Evolutionary conservation across 73 alveolate genomes (phyloP).

Genomic region (Paraurostyla sp.): DNA sequence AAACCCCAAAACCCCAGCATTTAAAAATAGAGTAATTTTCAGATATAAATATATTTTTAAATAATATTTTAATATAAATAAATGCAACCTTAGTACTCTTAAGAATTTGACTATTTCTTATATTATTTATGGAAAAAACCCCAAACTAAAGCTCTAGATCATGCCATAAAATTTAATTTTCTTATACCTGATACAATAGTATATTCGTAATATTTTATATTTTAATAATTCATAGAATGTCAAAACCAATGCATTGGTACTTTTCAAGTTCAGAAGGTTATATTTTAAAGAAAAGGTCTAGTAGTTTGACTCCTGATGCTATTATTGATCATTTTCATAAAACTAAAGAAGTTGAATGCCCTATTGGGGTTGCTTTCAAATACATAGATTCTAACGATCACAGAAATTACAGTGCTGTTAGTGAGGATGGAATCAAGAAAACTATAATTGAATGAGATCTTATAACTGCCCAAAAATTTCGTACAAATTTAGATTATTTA

Average conservation of each 20-base stretch:
- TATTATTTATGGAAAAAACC: constrained; percentile 34
- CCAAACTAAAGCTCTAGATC: background rate
- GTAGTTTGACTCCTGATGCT: background rate
- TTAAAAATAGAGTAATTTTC: too few species aligned
- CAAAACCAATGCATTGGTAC: constrained; percentile 21
- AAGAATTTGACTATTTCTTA: constrained; percentile 21
- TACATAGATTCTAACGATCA: background rate
- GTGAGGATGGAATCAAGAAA: background rate
- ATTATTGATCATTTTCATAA: background rate
- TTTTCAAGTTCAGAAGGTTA: background rate
- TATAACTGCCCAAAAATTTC: background rate
- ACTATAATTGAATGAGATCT: constrained; percentile 24
- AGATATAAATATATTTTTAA: too few species aligned
- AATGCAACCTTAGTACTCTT: too few species aligned
- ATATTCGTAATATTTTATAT: background rate
- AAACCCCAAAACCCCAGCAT: too few species aligned
- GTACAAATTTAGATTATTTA: background rate
- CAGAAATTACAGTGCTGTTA: constrained; percentile 21
- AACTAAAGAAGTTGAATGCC: background rate
- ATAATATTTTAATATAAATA: too few species aligned
- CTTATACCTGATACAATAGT: constrained; percentile 5
- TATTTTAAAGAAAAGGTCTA: background rate
- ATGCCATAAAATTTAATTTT: constrained; percentile 18
- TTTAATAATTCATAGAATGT: background rate
- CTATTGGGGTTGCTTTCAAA: constrained; percentile 6